These are phyloP conservation scores for Cylindrodendrum hubeiense DNA, from an alignment of 2,329 filamentous ascomycete genomes.

Conservation along the genomic window DNA sequence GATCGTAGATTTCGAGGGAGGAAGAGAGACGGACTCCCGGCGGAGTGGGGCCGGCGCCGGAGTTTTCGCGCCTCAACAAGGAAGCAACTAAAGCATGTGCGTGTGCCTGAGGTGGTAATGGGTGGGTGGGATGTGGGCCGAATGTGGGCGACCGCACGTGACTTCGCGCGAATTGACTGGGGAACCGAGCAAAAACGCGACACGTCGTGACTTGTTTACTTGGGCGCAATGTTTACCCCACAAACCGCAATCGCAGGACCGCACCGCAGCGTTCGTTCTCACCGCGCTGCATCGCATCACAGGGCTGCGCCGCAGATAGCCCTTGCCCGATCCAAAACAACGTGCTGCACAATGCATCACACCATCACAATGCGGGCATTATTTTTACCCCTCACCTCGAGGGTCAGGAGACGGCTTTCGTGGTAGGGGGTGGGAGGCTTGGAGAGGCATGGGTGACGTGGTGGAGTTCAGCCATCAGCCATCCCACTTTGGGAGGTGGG, in stretches of 20 bases:
- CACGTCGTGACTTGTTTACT: slow-evolving; percentile 44
- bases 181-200: slow-evolving; percentile 32
- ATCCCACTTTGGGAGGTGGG: slow-evolving; percentile 41
- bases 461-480: slow-evolving; percentile 40
- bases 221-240: slow-evolving; percentile 40
- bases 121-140: not conserved
- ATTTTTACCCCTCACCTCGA: slow-evolving; percentile 43
- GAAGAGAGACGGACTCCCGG: slow-evolving; percentile 23
- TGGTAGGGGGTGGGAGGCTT: slow-evolving; percentile 30
- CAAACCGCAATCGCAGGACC: slow-evolving; percentile 9
- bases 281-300: slow-evolving; percentile 19
- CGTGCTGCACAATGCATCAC: slow-evolving; percentile 44
- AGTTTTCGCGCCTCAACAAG: slow-evolving; percentile 2
- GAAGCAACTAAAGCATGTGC: slow-evolving; percentile 13
- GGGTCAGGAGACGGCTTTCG: slow-evolving; percentile 39
- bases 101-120: not conserved
- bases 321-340: slow-evolving; percentile 44
- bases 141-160: slow-evolving; percentile 34
- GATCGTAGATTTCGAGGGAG: slow-evolving; percentile 33
- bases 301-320: slow-evolving; percentile 26
- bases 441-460: slow-evolving; percentile 38
- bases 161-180: slow-evolving; percentile 33
- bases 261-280: slow-evolving; percentile 14
- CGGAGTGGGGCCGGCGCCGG: slow-evolving; percentile 32
- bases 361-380: slow-evolving; percentile 35